A percentile compares a stretch with the other conserved stretches of the same genome.
Conservation (phyloP, 2,329 filamentous ascomycete genomes). For the Penicillium sp. region DNA sequence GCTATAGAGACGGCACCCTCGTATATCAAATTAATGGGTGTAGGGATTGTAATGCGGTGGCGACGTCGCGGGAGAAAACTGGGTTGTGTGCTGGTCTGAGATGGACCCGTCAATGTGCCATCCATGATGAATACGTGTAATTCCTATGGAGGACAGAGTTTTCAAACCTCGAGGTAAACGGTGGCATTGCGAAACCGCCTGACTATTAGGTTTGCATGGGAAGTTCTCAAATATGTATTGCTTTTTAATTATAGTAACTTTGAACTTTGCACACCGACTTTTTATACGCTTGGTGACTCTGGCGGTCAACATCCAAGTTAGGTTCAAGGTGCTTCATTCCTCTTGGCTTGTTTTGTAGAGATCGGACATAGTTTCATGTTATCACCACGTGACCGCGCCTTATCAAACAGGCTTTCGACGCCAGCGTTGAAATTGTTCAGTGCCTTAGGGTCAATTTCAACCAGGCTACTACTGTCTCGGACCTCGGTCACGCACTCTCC, state of each 20-base stretch:
- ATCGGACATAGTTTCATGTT: background rate
- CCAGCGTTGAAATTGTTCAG: background rate
- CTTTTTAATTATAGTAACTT: background rate
- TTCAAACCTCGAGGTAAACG: background rate
- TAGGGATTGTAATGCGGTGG: background rate
- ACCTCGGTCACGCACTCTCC: background rate
- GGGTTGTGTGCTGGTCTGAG: background rate
- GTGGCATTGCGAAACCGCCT: background rate
- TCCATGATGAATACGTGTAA: background rate
- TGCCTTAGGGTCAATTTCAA: background rate
- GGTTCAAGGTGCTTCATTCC: background rate
- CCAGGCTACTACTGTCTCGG: background rate
- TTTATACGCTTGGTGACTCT: background rate
- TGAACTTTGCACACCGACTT: background rate
- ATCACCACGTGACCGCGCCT: constrained; percentile 19
- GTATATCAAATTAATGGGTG: background rate
- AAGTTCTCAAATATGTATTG: background rate
- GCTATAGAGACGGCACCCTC: background rate
- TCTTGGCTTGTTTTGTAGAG: background rate
- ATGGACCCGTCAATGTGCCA: background rate
- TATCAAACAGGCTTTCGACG: constrained; percentile 8
- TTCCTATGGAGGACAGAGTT: background rate
- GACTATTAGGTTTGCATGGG: background rate
- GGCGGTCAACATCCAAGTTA: background rate
- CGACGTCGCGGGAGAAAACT: background rate